Evolutionary conservation across 306 rosid genomes (phyloP), one percentile per base, ranked within the genome.

Genomic region (Citrullus colocynthis): DNA sequence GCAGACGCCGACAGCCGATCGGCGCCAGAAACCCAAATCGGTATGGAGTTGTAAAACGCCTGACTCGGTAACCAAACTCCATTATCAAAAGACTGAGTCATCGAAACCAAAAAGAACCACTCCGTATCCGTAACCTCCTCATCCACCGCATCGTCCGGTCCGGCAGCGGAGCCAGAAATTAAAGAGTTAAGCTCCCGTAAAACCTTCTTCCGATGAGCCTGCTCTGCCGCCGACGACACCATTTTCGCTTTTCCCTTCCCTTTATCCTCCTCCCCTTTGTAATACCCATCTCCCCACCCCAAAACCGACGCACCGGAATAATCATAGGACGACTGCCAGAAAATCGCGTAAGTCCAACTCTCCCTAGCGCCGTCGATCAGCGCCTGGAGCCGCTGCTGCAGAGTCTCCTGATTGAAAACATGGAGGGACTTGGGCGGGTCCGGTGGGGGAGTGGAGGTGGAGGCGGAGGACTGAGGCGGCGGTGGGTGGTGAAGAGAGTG

Each of bases 231-330:
- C 4, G 98, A 84, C 4, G 93, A 42, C 3, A 42, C 49, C 6
- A 78, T n/a, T 64, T 45, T 78, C 6, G 60, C 32, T 24, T 88
- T 83, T 12, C 83, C 80, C 51, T 86, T 91, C 2, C 82, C 78
- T n/a, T 87, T 87, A 0, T 57, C 74, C 34, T 87, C 90, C 32
- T 89, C 97, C 24, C 97, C 99, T 77, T 91, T 96, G 73, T 96
- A 96, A 80, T 91, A 92, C 0, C 98, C 97, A 36, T 96, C 97
- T 5, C 98, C 99, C 98, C 99, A 96, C 2, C 92, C 98, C 17
- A 96, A 87, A 16, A 92, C 86, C 0, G 93, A 59, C 18, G 78
- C 78, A 9, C 89, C 88, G 11, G 93, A 56, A 48, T 75, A 78
- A 55, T 96, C 97, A 28, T 88, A 89, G 0, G 97, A 88, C 1